Evolutionary conservation across 2,329 filamentous ascomycete species (phyloP).

Genomic region (Fusarium drepaniforme): DNA sequence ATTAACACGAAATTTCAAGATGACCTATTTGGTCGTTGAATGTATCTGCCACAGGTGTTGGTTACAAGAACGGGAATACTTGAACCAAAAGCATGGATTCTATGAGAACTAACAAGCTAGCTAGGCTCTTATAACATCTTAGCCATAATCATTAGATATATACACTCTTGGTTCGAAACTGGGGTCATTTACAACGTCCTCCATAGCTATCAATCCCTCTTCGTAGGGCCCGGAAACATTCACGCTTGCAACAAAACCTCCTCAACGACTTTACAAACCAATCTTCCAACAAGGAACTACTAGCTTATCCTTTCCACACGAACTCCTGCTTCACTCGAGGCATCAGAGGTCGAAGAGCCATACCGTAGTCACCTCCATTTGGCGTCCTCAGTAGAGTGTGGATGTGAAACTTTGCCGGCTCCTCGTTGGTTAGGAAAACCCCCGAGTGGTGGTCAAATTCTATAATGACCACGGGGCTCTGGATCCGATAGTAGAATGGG

Average conservation of each 20-base stretch:
- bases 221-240: background rate
- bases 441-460: conserved; percentile 87
- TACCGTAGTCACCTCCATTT: conserved; percentile 83
- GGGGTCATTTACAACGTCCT: background rate
- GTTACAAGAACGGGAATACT: no score
- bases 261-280: background rate
- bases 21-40: background rate
- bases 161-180: background rate
- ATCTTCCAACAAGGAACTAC: background rate
- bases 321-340: conserved; percentile 44
- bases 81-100: no score
- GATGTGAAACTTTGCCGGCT: conserved; percentile 76
- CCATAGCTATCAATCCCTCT: background rate
- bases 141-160: background rate
- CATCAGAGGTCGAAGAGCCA: conserved; percentile 58
- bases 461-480: conserved; percentile 78
- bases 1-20: background rate
- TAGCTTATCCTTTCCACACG: conserved; percentile 23
- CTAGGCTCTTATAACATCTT: background rate
- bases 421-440: conserved; percentile 79
- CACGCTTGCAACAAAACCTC: background rate
- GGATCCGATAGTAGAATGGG: conserved; percentile 82
- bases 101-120: background rate
- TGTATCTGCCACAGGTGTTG: background rate
- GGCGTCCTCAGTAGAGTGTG: conserved; percentile 80